Evolutionary conservation across 352 stramenopile genomes (phyloP), one percentile per base, ranked within the genome.

Genomic region (Aphanomyces astaci): DNA sequence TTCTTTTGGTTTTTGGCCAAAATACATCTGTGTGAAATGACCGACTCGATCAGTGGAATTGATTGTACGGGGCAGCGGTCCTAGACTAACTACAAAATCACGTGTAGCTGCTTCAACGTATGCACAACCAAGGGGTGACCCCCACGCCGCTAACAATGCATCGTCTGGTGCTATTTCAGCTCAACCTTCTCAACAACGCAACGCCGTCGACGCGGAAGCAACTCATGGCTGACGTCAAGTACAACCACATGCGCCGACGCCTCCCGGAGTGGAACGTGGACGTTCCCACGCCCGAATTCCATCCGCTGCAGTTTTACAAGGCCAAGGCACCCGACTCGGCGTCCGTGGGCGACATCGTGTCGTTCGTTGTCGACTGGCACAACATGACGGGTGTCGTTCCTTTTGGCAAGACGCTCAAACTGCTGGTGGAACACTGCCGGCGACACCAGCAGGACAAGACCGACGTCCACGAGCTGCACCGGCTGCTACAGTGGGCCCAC

Each of bases 281-380:
- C 15, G 30, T 65, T n/a, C 30, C 33, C 4, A 10, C n/a, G 17
- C n/a, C 30, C n/a, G 30, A 59, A 25, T 30, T 22, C 51, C 51
- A 59, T 2, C 51, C 75, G 36, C 66, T 81, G 39, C 70, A 75
- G 46, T 73, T 87, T 33, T 73, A 83, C 15, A 75, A 76, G 40
- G 76, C 80, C 57, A 66, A 76, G 36, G 77, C 66, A 11, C 75
- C 77, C 27, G 80, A 75, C 4, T 81, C 79, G 19, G 57, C 75
- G n/a, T 76, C 69, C 28, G 55, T 90, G 17, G 74, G 81, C 31
- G 84, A 94, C 56, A 69, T 94, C 52, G 69, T 80, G 30, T 76
- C 71, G 19, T 94, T 94, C 67, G 69, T 94, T n/a, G 83, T 92
- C 66, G 84, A 92, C 71, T 92, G 84, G 86, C 86, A 92, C 78